These are phyloP conservation scores for Acmispon strigosus DNA, from an alignment of 306 rosid species.

Conservation along the genomic window DNA sequence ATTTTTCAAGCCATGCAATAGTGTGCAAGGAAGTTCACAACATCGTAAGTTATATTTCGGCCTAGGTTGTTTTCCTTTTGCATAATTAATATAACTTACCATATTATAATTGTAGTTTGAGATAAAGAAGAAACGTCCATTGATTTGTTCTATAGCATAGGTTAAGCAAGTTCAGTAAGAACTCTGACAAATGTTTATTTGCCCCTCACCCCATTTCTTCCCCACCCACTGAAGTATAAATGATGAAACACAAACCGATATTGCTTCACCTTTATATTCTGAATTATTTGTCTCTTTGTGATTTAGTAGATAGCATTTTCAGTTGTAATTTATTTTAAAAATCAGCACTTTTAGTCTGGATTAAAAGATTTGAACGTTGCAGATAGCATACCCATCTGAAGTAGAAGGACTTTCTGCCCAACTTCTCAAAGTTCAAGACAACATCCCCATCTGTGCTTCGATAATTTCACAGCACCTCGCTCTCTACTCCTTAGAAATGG, in stretches of 20 bases:
- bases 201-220: no score
- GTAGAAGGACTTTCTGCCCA: constrained; percentile 62
- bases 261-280: not conserved
- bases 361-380: constrained; percentile 18
- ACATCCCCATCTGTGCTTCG: constrained; percentile 95
- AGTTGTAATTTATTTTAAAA: not conserved
- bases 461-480: constrained; percentile 88
- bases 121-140: not conserved
- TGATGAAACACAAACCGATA: not conserved
- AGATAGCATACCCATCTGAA: constrained; percentile 97
- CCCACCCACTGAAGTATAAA: no score
- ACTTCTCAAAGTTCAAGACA: constrained; percentile 96
- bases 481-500: constrained; percentile 67
- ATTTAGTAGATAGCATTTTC: not conserved
- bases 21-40: not conserved
- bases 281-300: not conserved
- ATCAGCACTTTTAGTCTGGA: not conserved
- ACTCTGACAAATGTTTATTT: no score
- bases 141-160: no score
- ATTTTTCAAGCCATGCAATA: not conserved
- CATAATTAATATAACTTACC: not conserved
- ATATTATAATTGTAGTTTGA: not conserved
- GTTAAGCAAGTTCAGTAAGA: no score
- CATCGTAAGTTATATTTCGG: not conserved
- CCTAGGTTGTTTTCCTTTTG: not conserved